phyloP scores from a whole-genome alignment of 192 early-diverging fungal genomes.

The Rhizoclosmatium globosum region DNA sequence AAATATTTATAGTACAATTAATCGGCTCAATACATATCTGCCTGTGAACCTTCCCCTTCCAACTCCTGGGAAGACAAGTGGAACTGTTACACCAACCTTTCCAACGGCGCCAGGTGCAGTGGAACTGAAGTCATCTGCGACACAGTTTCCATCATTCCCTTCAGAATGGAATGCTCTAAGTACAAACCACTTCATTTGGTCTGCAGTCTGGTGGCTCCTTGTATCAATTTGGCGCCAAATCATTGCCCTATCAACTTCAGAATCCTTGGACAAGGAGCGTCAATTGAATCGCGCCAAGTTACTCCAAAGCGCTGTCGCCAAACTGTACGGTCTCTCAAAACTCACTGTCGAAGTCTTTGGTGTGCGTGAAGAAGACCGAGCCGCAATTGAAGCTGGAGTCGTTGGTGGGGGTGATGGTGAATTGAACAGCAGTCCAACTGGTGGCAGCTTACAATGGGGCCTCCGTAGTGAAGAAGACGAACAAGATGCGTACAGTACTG shows the following conservation, averaged over 20 bases:
- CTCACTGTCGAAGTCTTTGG: slow-evolving; percentile 9
- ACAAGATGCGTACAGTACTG: background rate
- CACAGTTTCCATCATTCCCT: background rate
- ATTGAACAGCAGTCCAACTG: background rate
- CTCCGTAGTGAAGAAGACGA: slow-evolving; percentile 20
- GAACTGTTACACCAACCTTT: background rate
- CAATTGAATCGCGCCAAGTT: background rate
- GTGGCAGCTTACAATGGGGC: background rate
- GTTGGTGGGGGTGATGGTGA: background rate
- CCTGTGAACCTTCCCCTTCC: slow-evolving; percentile 12
- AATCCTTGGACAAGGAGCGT: slow-evolving; percentile 18
- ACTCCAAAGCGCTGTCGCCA: slow-evolving; percentile 5
- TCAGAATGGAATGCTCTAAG: background rate
- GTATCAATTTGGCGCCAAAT: background rate
- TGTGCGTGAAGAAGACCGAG: slow-evolving; percentile 22
- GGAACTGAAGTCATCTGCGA: too few relatives aligned
- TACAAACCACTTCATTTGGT: background rate
- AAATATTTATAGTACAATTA: slow-evolving; percentile 36
- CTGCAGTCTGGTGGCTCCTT: background rate
- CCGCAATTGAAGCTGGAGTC: slow-evolving; percentile 21
- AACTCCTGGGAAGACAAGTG: background rate
- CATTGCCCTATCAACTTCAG: background rate
- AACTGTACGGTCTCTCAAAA: slow-evolving; percentile 14
- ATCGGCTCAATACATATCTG: slow-evolving; percentile 36
- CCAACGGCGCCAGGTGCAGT: background rate